Evolutionary conservation across 2,329 filamentous ascomycete genomes (phyloP).

Genomic region (Fusarium sp.): DNA sequence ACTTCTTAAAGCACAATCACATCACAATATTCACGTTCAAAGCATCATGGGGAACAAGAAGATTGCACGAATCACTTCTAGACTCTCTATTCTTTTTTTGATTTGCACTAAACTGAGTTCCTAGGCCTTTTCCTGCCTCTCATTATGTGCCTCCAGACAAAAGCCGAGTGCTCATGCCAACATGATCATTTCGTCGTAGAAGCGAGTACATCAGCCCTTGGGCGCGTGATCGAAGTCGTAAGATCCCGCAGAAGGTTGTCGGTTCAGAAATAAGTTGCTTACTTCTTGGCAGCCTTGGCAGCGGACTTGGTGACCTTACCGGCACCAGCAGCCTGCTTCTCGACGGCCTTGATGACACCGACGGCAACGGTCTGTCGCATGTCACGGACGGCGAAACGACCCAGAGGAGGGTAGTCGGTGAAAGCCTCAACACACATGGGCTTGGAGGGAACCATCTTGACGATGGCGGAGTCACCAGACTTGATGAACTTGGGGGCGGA

Average conservation of each 20-base stretch:
- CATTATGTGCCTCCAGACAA: conserved; percentile 59
- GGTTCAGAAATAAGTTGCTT: conserved; percentile 58
- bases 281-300: conserved; percentile 82
- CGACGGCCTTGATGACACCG: conserved; percentile 93
- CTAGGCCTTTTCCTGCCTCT: conserved; percentile 57
- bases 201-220: conserved; percentile 57
- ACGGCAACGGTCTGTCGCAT: conserved; percentile 93
- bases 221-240: conserved; percentile 45
- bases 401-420: conserved; percentile 99
- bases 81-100: conserved; percentile 65
- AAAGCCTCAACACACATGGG: conserved; percentile 99
- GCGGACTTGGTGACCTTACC: conserved; percentile 81
- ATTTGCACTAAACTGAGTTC: conserved; percentile 61
- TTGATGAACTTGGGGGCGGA: conserved; percentile 98
- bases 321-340: conserved; percentile 68
- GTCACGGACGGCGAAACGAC: conserved; percentile 99
- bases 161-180: conserved; percentile 60
- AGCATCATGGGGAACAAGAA: conserved; percentile 16
- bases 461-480: conserved; percentile 99
- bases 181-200: conserved; percentile 62
- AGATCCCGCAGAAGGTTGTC: conserved; percentile 46
- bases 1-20: not conserved
- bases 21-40: not conserved
- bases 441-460: conserved; percentile 99
- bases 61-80: conserved; percentile 57